Conservation (phyloP, 139 green algal genomes). For the Yamagishiella unicocca region DNA sequence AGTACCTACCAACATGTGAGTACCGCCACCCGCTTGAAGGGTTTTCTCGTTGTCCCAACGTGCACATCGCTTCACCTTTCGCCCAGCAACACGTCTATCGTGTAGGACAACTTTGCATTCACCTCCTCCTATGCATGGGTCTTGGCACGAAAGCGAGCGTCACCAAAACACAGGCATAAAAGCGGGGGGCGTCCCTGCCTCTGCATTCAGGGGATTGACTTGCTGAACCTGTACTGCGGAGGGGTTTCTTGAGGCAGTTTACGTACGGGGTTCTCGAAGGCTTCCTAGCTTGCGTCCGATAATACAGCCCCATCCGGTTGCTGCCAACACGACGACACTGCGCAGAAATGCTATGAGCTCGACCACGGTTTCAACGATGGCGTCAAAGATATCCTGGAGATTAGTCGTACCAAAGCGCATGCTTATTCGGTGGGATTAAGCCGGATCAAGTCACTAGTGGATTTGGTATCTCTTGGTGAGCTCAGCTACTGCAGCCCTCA, state of each 20-base stretch:
- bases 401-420: background rate
- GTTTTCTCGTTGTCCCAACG: background rate
- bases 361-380: constrained; percentile 5
- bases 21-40: background rate
- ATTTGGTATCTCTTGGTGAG: constrained; percentile 19
- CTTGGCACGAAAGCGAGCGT: background rate
- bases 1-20: constrained; percentile 15
- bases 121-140: background rate
- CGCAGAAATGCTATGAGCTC: constrained; percentile 28
- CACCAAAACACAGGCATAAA: background rate
- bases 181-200: background rate
- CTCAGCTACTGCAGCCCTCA: no score
- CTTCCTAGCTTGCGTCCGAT: background rate
- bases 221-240: background rate
- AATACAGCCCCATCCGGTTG: no score
- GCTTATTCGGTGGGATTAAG: constrained; percentile 1
- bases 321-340: background rate
- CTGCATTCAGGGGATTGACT: no score
- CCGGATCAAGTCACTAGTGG: constrained; percentile 21
- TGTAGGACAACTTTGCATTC: background rate
- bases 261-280: background rate
- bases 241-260: background rate
- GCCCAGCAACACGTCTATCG: background rate
- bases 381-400: background rate
- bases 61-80: background rate